Evolutionary conservation across 352 stramenopile genomes (phyloP), one percentile per base, ranked within the genome.

Genomic region (Phytophthora palmivora): DNA sequence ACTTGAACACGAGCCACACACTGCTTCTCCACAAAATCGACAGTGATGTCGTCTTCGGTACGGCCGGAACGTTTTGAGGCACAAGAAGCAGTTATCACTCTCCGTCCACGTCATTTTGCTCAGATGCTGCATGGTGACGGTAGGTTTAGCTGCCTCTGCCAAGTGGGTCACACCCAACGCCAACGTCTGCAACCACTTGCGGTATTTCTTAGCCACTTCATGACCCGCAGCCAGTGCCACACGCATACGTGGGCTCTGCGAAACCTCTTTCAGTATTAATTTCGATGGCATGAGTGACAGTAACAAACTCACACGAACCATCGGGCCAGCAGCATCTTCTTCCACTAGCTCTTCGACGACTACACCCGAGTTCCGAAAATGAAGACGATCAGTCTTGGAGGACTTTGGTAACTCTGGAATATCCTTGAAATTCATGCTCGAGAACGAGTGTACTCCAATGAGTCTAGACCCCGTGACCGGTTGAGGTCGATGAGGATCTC

Each of bases 381-480:
- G 80, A 15, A 84, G 51, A 0, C 80, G 76, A 18, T 82, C 63
- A 33, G 78, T 86, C 44, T 78, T 74, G 14, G 67, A 74, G 6
- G 38, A 68, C 45, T 72, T 75, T 5, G 80, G 80, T 46, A 87
- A 63, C 39, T 79, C 64, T 0, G 80, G 80, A 16, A 89, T 76
- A 42, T 88, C 78, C 47, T 76, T 77, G 26, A 89, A 89, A 60
- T 88, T 88, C 64, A 89, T 80, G 39, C 76, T 87, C 11, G 74
- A 75, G 33, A 87, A 58, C 22, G 70, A 76, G 58, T 89, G 78
- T 10, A 89, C 76, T 22, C 80, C 80, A 10, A 89, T 54, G 19
- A 89, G 50, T 42, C 54, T 46, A 0, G 63, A 67, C 6, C 38
- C 52, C 14, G 56, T 70, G 6, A 58, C 48, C 2, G 54, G 54